Base-by-base conservation (phyloP, 2,329 filamentous ascomycete species). In the Claviceps fusiformis region DNA sequence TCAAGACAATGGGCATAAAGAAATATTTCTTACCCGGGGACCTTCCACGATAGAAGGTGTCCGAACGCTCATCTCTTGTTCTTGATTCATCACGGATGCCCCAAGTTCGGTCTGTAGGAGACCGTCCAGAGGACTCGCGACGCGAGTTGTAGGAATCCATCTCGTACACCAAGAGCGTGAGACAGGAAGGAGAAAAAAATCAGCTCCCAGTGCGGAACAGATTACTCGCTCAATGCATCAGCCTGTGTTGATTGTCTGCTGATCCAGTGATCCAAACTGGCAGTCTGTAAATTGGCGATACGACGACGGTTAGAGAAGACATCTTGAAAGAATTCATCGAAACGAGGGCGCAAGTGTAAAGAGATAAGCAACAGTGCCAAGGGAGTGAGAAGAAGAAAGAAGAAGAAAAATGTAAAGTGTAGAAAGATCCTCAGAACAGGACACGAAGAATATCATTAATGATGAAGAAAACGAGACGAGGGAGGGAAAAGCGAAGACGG, bases 11-110 rank as follows among this genome's bases (percentile, higher is more conserved):
- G 17, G 24, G 19, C n/a, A 15, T 37, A 15, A 33, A 10, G 10
- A 50, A 27, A 19, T 39, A 35, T 31, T 78, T 78, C 83, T 67
- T 77, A 88, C 85, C 83, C 68, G 85, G 85, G 62, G 85, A 88
- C 67, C 85, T 79, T 58, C 78, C 79, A 57, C 84, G 78, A 62
- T 85, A 83, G 59, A 83, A 84, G 46, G 72, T 76, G 63, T 86
- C 82, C 51, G 73, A 72, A 57, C 78, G 72, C 35, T 81, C 77
- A 7, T 79, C 75, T 62, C 78, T 76, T 39, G 60, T 64, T 59
- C 78, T 71, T 29, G 68, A 68, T 24, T 82, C 80, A 54, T 81
- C 79, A 52, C 78, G 77, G 46, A 63, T 70, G 75, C 64, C 70
- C 76, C 78, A 81, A 46, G 67, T 71, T 55, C 79, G 76, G 54